phyloP scores from a whole-genome alignment of 768 basidiomycete species.

The Russula olivacea region DNA sequence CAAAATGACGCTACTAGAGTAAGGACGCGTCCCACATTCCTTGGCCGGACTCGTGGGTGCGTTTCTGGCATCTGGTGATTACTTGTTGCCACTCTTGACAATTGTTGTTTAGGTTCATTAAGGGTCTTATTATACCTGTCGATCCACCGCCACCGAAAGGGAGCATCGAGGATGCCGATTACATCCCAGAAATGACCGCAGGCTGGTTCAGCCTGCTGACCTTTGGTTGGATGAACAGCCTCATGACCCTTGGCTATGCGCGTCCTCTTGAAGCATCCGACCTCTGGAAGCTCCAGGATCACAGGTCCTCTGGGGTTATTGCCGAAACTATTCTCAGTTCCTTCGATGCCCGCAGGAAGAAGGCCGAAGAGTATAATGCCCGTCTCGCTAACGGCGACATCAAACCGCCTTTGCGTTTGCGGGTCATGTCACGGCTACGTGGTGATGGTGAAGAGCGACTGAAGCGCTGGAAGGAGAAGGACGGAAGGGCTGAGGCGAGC shows the following conservation, averaged over 20 bases:
- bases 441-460: conserved; percentile 51
- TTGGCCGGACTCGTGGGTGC: conserved; percentile 2
- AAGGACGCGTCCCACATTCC: neutral
- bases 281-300: conserved; percentile 69
- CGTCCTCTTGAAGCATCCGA: conserved; percentile 77
- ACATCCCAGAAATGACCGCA: conserved; percentile 64
- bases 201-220: conserved; percentile 52
- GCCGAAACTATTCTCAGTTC: conserved; percentile 58
- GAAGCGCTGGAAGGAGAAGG: conserved; percentile 55
- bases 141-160: conserved; percentile 39
- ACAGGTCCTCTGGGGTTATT: conserved; percentile 52
- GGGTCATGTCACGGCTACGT: conserved; percentile 54
- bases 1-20: neutral
- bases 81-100: neutral
- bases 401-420: conserved; percentile 43
- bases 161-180: conserved; percentile 53
- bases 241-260: conserved; percentile 69
- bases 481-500: conserved; percentile 59
- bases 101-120: conserved; percentile 14
- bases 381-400: conserved; percentile 61
- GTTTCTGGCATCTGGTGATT: neutral
- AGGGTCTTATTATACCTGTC: conserved; percentile 18
- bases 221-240: conserved; percentile 70
- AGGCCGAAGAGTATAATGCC: conserved; percentile 65
- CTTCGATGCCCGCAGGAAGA: conserved; percentile 50